Conservation (phyloP, 805 yeast species). For the Candida suzukii region DNA sequence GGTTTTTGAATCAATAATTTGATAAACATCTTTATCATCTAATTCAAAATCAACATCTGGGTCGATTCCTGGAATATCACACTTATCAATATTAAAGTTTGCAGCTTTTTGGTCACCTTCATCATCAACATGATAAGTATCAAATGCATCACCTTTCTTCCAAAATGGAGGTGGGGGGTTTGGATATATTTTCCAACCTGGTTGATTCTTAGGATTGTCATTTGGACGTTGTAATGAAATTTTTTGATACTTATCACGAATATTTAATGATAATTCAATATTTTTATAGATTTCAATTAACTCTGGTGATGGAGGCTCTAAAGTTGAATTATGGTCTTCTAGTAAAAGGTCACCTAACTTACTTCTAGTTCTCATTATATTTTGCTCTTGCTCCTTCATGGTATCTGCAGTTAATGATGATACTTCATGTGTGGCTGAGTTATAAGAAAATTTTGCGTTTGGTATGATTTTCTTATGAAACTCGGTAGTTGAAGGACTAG, state of each 20-base stretch:
- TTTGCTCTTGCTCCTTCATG: neutral
- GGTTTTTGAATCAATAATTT: conserved; percentile 25
- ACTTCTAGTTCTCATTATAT: conserved; percentile 19
- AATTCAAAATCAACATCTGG: conserved; percentile 32
- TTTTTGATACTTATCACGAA: conserved; percentile 70
- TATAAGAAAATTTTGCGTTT: conserved; percentile 16
- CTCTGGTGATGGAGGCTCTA: conserved; percentile 62
- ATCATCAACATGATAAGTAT: conserved; percentile 8
- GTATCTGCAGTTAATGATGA: conserved; percentile 7
- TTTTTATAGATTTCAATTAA: conserved; percentile 55
- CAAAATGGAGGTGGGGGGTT: conserved; percentile 91
- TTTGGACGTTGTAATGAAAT: conserved; percentile 64
- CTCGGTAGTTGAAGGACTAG: neutral
- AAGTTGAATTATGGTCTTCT: conserved; percentile 40
- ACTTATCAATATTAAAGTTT: conserved; percentile 52
- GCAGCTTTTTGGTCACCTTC: conserved; percentile 30
- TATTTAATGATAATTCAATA: conserved; percentile 57
- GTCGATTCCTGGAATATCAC: conserved; percentile 46
- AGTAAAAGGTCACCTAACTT: conserved; percentile 40
- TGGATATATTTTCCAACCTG: conserved; percentile 79
- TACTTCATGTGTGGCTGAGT: conserved; percentile 22
- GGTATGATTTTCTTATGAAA: too few species aligned
- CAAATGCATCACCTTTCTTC: conserved; percentile 33
- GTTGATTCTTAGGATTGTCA: conserved; percentile 79
- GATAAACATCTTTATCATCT: conserved; percentile 65